Base-by-base conservation (phyloP, 148 eudicot genomes). In the Heliamphora exappendiculata region DNA sequence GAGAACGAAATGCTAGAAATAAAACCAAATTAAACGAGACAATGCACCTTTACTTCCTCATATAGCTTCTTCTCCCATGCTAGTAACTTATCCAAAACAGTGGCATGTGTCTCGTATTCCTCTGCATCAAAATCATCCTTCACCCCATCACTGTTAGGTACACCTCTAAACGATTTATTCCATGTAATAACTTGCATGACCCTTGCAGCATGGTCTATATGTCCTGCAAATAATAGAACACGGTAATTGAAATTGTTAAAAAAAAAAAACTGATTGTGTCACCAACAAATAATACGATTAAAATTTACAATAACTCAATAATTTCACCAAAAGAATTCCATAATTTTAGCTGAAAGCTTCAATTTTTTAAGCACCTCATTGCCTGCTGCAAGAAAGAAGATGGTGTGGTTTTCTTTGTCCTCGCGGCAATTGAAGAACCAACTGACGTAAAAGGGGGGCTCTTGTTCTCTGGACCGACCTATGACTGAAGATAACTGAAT, bases 1-100 rank as follows among this genome's bases (percentile, higher is more conserved):
- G 17, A 16, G 49, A 45, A 51, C 26, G 41, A 67, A 74, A 75
- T 4, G 64, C 17, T 41, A 20, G 22, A 1, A 65, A 26, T 24
- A n/a, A 77, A 66, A 41, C 28, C 19, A 39, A 22, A 81, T 57
- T 9, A 24, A 41, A 54, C 16, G 24, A 57, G 73, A 20, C 70
- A 49, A 81, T 60, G 69, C 80, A 92, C 99, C 99, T 95, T 95
- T 69, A 95, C 96, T 91, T 95, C 99, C 85, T 95, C 99, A 26
- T 91, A 95, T 1, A 95, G 87, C 85, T 95, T 95, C 76, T 95
- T 95, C 90, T 95, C 99, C 99, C 99, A 95, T 0, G 99, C 99
- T 75, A 95, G 86, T 78, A 95, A 81, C 81, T 95, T 95, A 82
- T 95, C 99, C 77, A 95, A 79, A 47, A 95, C 93, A 68, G 95